Conservation (phyloP, 495 filamentous ascomycete genomes). For the Staphylotrichum tortipilum region DNA sequence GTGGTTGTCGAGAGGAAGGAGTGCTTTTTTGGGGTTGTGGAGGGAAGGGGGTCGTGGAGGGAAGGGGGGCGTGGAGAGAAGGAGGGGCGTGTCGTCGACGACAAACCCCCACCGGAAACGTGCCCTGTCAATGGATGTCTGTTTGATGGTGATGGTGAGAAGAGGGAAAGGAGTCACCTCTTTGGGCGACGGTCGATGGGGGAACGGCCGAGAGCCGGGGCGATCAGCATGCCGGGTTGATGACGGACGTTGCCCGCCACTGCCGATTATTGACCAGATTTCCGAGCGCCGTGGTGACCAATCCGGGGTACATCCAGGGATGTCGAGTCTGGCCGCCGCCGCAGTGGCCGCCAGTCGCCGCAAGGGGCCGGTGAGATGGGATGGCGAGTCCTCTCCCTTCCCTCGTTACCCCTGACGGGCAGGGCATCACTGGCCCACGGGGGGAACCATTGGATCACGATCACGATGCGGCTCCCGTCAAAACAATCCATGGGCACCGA, state of each 20-base stretch:
- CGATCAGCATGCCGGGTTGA: slow-evolving; percentile 1
- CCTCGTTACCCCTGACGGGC: no score
- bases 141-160: no score
- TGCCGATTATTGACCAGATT: slow-evolving; percentile 1
- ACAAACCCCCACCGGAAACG: not conserved
- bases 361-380: no score
- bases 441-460: no score
- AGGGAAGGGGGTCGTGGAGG: no score
- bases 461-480: not conserved
- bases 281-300: not conserved
- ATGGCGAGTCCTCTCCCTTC: no score
- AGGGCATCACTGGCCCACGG: no score
- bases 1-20: not conserved
- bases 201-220: not conserved
- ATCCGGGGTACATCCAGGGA: slow-evolving; percentile 2
- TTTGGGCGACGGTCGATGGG: not conserved
- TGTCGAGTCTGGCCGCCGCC: not conserved
- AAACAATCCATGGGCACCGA: not conserved
- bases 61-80: no score
- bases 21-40: no score
- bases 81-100: no score
- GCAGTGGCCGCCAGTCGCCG: no score
- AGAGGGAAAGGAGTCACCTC: not conserved
- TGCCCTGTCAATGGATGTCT: not conserved
- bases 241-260: not conserved